phyloP scores from a whole-genome alignment of 208 protist species.

The Phytomonas sp. region DNA sequence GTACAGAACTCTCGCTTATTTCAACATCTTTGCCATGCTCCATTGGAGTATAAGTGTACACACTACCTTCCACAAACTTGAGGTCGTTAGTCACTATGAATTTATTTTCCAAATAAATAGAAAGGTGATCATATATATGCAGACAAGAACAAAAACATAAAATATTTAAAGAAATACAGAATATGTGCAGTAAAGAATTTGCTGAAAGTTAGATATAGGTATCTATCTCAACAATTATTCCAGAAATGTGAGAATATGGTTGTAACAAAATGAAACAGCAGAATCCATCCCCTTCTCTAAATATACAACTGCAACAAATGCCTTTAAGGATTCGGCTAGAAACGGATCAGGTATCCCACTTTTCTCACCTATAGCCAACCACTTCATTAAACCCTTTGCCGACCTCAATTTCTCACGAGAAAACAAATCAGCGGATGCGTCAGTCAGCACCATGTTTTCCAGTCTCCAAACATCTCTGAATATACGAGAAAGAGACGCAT shows the following conservation, averaged over 20 bases:
- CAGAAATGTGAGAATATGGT: conserved; percentile 3
- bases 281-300: conserved; percentile 51
- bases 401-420: conserved; percentile 32
- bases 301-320: conserved; percentile 58
- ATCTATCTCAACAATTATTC: conserved; percentile 1
- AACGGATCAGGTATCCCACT: conserved; percentile 61
- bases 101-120: conserved; percentile 1
- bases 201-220: conserved; percentile 3
- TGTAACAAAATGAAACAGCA: conserved; percentile 29
- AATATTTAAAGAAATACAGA: conserved; percentile 3
- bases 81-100: background rate
- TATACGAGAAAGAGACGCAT: conserved; percentile 50
- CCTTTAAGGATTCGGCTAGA: conserved; percentile 59
- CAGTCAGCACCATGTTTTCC: conserved; percentile 81
- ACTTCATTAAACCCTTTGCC: conserved; percentile 41
- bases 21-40: background rate
- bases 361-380: conserved; percentile 32
- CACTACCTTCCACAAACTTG: background rate
- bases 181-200: background rate
- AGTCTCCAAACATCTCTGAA: conserved; percentile 67
- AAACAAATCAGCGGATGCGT: conserved; percentile 61
- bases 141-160: conserved; percentile 1
- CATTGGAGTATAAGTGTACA: conserved; percentile 4
- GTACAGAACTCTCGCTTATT: conserved; percentile 15
- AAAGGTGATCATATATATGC: background rate